Base-by-base conservation (phyloP, 768 basidiomycete genomes). In the Gymnopilus junonius region DNA sequence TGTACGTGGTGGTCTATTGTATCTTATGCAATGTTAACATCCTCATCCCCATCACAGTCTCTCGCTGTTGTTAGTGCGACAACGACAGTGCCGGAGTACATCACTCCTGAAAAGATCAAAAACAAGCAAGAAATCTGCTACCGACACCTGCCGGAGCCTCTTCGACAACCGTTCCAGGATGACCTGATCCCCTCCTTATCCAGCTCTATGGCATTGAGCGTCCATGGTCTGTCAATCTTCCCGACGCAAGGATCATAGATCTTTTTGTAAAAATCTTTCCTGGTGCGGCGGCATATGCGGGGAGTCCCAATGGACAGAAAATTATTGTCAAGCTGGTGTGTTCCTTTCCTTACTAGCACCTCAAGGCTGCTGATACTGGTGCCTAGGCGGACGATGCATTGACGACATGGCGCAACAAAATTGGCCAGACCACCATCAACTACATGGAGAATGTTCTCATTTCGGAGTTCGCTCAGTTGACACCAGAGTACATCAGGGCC, bases 21-120 rank as follows among this genome's bases (percentile, higher is more conserved):
- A 10, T 15, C 15, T 58, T 68, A 78, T 15, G 70, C 75, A 43
- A 73, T 58, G 57, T 77, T 79, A 0, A 71, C 67, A 7, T 81
- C 71, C 0, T 69, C 59, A 53, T 82, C 85, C 82, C 84, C 84
- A 61, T 85, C 76, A 15, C 45, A 35, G 34, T 35, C 34, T 35
- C 34, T 35, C 12, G 34, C 34, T 35, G 12, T 35, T 35, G 34
- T 35, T 12, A 35, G 12, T 7, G 7, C 34, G 12, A 35, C 34
- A 35, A 35, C 34, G 34, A 7, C 34, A 5, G 40, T 42, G 5
- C 40, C 40, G 7, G 40, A 42, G 7, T 42, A 10, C 17, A 42
- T 20, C 40, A 6, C 40, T 20, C 40, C 40, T 4, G n/a, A 42
- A 20, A 42, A 14, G 40, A 14, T 42, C 34, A 35, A 35, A 20